A percentile compares a stretch with the other conserved stretches of the same genome.
phyloP scores from a whole-genome alignment of 2,329 filamentous ascomycete genomes.

The Exophiala oligosperma region DNA sequence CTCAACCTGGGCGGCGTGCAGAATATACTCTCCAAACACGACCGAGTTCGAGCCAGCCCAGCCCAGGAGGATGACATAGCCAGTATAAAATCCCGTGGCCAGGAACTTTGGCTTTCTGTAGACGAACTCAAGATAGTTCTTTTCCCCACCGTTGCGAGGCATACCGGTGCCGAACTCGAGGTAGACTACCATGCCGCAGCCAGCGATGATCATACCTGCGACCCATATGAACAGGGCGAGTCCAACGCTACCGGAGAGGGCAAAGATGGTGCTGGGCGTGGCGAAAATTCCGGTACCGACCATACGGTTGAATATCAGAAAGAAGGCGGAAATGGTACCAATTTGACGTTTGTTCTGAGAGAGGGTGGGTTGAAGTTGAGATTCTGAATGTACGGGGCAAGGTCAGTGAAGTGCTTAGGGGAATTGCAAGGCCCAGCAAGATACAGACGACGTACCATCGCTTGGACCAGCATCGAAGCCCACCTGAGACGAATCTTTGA shows the following conservation, averaged over 20 bases:
- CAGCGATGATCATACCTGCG: conserved; percentile 48
- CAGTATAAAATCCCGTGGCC: conserved; percentile 55
- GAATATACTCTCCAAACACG: conserved; percentile 53
- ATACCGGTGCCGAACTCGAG: conserved; percentile 50
- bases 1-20: conserved; percentile 44
- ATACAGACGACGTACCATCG: neutral
- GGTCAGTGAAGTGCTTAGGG: neutral
- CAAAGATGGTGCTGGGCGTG: conserved; percentile 58
- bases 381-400: neutral
- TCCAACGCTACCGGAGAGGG: conserved; percentile 56
- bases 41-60: conserved; percentile 56
- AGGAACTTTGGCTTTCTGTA: conserved; percentile 53
- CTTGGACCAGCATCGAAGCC: neutral
- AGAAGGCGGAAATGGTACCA: conserved; percentile 43
- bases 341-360: conserved; percentile 30
- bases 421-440: neutral
- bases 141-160: conserved; percentile 51
- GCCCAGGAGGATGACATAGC: conserved; percentile 52
- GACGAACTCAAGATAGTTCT: conserved; percentile 56
- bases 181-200: conserved; percentile 49
- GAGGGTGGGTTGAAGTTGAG: neutral
- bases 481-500: neutral
- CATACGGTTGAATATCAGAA: conserved; percentile 50
- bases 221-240: conserved; percentile 57
- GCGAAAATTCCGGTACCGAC: conserved; percentile 53